Base-by-base conservation (phyloP, 2,329 filamentous ascomycete genomes). In the Aspergillus neoniger region DNA sequence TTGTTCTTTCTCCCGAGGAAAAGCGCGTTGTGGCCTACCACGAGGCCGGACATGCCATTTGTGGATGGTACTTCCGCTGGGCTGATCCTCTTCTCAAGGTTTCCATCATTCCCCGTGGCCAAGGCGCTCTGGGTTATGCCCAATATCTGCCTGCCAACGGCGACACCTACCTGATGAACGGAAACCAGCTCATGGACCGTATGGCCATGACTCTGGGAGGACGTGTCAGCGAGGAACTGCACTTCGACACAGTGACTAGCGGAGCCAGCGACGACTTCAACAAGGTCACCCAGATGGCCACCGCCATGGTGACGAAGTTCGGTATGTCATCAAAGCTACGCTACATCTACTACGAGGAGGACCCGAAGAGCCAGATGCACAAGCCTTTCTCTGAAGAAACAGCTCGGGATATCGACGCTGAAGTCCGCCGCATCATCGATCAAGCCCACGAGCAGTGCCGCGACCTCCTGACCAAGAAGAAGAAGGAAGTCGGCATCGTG, bases 191-290 rank as follows among this genome's bases (percentile, higher is more conserved):
- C 44, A 96, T 98, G 91, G 95, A 99, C 77, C 92, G 95, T 69
- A 99, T 99, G 95, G 95, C 95, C 65, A 99, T 99, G 95, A 97
- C 94, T 2, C 88, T 99, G 58, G 95, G 93, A 69, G 95, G 95
- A 1, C 92, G 95, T 66, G 91, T 99, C 23, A 95, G 90, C 19
- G 95, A 99, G 79, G 95, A 99, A 78, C 81, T 99, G 7, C 94
- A 99, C 80, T 99, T 99, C 79, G 89, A 95, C 36, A 96, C 92
- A 0, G 95, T 99, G 19, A 99, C 95, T 1, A 95, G 91, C 50
- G 95, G 95, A 59, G 95, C 94, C 19, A 93, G 89, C 57, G 95
- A 98, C 76, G 95, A 99, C 76, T 99, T 99, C 85, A 94, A 95
- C 79, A 99, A 99, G 81, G 95, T 98, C 43, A 97, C 95, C 2